A percentile compares a stretch with the other conserved stretches of the same genome.
These are phyloP conservation scores for Blastomyces gilchristii DNA, from an alignment of 2,329 filamentous ascomycete genomes.

Conservation along the genomic window DNA sequence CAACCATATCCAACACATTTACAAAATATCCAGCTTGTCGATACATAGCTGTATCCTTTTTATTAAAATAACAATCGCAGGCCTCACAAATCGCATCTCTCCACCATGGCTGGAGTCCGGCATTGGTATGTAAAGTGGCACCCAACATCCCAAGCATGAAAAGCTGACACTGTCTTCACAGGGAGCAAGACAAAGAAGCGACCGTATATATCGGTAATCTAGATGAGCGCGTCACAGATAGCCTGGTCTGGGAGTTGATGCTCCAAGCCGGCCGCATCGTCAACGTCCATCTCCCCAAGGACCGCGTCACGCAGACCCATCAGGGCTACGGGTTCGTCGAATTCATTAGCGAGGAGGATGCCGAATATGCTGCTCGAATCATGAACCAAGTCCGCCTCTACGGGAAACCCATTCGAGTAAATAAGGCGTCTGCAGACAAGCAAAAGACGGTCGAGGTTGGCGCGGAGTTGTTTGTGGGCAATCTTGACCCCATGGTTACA, in stretches of 20 bases:
- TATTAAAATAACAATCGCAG: neutral
- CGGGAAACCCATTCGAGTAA: constrained; percentile 90
- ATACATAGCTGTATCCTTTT: neutral
- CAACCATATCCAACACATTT: neutral
- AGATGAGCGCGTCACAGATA: constrained; percentile 86
- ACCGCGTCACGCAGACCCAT: constrained; percentile 91
- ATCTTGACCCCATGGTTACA: constrained; percentile 86
- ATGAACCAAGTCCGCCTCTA: constrained; percentile 93
- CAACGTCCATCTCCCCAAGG: constrained; percentile 96
- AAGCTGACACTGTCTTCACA: constrained; percentile 30
- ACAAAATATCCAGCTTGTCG: neutral
- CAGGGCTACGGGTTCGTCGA: constrained; percentile 99
- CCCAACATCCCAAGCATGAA: neutral
- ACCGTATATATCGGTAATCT: constrained; percentile 98
- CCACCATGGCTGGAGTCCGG: constrained; percentile 56
- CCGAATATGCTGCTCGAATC: constrained; percentile 90
- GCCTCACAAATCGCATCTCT: neutral
- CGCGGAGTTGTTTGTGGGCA: constrained; percentile 93
- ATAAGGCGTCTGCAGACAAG: constrained; percentile 89
- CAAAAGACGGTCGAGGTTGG: constrained; percentile 88
- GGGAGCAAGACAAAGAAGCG: constrained; percentile 96
- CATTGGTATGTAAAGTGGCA: constrained; percentile 53
- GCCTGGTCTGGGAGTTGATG: constrained; percentile 94
- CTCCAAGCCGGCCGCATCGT: constrained; percentile 93
- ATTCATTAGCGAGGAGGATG: constrained; percentile 89